Evolutionary conservation across 2,329 filamentous ascomycete species (phyloP).

Genomic region (Penicillium sp.): DNA sequence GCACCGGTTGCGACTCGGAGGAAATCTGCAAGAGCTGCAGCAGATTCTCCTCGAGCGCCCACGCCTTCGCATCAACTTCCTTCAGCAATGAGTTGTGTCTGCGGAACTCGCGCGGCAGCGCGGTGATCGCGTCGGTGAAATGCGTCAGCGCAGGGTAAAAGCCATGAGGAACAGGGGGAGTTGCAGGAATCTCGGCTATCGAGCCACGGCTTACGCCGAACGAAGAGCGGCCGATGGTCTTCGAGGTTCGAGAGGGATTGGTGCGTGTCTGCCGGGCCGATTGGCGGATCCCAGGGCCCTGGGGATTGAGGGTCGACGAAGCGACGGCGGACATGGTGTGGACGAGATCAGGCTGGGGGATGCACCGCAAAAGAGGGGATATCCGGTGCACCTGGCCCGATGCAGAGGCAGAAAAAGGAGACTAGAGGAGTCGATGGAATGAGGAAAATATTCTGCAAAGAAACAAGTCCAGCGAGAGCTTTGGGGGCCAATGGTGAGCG

Average conservation of each 20-base stretch:
- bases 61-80: constrained; percentile 97
- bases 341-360: constrained; percentile 9
- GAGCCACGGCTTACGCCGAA: constrained; percentile 41
- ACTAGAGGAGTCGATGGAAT: constrained; percentile 3
- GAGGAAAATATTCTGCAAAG: not conserved
- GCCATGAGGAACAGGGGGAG: constrained; percentile 42
- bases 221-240: constrained; percentile 43
- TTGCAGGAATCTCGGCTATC: constrained; percentile 29
- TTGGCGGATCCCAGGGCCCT: constrained; percentile 36
- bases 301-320: constrained; percentile 29
- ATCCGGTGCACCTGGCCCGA: constrained; percentile 10
- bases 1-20: constrained; percentile 36
- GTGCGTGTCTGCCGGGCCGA: constrained; percentile 51
- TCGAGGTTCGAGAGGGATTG: constrained; percentile 52
- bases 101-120: constrained; percentile 91
- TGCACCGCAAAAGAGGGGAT: constrained; percentile 16
- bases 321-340: constrained; percentile 30
- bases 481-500: constrained; percentile 4
- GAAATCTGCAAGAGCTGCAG: constrained; percentile 65
- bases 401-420: constrained; percentile 2
- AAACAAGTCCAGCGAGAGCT: constrained; percentile 2
- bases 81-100: constrained; percentile 94
- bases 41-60: constrained; percentile 80
- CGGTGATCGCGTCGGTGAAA: constrained; percentile 90
- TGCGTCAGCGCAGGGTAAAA: constrained; percentile 69